Percentiles rank a stretch among this genome's conserved stretches.
Evolutionary conservation across 2,329 filamentous ascomycete species (phyloP).

Genomic region (Cordyceps cateniannulata): DNA sequence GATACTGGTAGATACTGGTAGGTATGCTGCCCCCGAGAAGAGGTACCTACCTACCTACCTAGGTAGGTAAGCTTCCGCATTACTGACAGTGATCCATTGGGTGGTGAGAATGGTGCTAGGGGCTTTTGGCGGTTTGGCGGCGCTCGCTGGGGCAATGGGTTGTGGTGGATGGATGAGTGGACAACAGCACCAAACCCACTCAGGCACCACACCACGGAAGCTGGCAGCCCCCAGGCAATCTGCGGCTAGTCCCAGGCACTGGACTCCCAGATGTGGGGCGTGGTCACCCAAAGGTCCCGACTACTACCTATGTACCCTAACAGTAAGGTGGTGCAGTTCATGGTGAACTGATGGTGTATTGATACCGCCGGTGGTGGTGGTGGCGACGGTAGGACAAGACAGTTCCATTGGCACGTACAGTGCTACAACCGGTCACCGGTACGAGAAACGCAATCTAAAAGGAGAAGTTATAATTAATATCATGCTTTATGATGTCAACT

Average conservation of each 20-base stretch:
- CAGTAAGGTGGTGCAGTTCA: no score
- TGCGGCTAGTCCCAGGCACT: not conserved
- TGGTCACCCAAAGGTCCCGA: no score
- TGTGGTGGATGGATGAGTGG: not conserved
- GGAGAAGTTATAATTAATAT: not conserved
- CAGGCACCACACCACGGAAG: not conserved
- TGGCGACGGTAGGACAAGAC: not conserved
- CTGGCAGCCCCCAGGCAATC: constrained; percentile 1
- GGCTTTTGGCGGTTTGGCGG: not conserved
- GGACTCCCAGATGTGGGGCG: not conserved
- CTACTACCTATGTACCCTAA: no score
- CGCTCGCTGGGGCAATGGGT: not conserved
- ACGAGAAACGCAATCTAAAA: not conserved
- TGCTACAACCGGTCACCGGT: not conserved
- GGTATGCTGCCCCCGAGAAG: no score
- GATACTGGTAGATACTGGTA: no score
- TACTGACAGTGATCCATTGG: not conserved
- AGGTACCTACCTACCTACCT: no score
- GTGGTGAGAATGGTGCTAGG: not conserved
- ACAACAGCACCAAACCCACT: not conserved
- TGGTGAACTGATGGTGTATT: not conserved
- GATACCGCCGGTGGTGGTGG: not conserved
- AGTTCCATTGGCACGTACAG: not conserved
- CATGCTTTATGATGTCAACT: not conserved
- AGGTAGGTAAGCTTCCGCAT: not conserved